phyloP scores from a whole-genome alignment of 768 basidiomycete species.

The Obba rivulosa region DNA sequence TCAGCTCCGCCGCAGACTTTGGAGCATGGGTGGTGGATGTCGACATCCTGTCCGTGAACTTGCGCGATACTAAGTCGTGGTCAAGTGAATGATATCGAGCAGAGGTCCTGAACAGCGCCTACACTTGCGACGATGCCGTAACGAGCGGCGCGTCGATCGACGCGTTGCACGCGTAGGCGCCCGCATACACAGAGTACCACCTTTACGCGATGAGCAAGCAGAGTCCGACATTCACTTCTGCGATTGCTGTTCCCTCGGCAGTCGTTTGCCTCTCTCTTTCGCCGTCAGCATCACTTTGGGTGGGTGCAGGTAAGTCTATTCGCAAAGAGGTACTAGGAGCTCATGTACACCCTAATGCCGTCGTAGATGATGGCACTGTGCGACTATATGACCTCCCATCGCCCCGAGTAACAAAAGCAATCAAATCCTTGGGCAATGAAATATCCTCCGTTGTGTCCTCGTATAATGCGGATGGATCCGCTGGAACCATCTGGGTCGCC shows the following conservation, averaged over 20 bases:
- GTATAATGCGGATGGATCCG: slow-evolving; percentile 31
- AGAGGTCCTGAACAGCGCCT: too few relatives aligned
- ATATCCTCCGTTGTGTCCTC: slow-evolving; percentile 58
- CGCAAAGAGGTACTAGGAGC: too few relatives aligned
- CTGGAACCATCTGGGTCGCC: slow-evolving; percentile 59
- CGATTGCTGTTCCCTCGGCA: slow-evolving; percentile 40
- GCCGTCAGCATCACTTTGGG: slow-evolving; percentile 44
- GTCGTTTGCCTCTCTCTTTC: slow-evolving; percentile 52
- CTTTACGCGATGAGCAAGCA: too few relatives aligned
- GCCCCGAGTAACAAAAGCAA: slow-evolving; percentile 56
- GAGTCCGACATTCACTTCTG: slow-evolving; percentile 1
- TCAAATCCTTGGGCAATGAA: slow-evolving; percentile 51
- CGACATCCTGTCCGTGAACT: too few relatives aligned
- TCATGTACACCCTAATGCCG: too few relatives aligned
- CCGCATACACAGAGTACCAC: background rate
- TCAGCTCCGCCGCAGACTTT: slow-evolving; percentile 52
- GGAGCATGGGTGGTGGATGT: slow-evolving; percentile 30
- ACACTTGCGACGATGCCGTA: too few relatives aligned
- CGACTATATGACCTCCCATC: slow-evolving; percentile 60
- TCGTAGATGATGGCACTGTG: slow-evolving; percentile 61
- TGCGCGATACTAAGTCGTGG: too few relatives aligned
- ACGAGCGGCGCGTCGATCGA: background rate
- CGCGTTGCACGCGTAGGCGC: background rate
- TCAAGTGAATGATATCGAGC: too few relatives aligned
- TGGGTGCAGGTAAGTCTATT: slow-evolving; percentile 58